Evolutionary conservation across 345 rosid species (phyloP).

Genomic region (Iberis pinnata): DNA sequence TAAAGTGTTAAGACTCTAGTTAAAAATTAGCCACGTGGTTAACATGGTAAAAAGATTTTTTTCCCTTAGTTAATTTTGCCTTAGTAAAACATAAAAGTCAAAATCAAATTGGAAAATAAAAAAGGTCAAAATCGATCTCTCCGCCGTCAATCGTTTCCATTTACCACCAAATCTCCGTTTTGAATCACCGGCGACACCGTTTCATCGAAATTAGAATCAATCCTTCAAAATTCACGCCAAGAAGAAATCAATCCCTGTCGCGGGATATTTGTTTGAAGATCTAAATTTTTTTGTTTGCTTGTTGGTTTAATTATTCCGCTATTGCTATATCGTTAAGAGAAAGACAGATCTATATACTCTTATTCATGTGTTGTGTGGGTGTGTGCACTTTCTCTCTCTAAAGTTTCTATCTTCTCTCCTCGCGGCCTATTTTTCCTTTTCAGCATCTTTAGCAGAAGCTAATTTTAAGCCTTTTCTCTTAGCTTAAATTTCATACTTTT

Average conservation of each 20-base stretch:
- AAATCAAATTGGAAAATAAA: too few relatives aligned
- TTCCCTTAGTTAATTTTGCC: too few relatives aligned
- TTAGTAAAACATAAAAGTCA: too few relatives aligned
- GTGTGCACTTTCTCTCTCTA: constrained; percentile 15
- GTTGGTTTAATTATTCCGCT: too few relatives aligned
- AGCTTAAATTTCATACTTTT: neutral
- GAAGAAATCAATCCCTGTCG: too few relatives aligned
- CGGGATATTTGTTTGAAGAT: too few relatives aligned
- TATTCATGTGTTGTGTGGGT: constrained; percentile 9
- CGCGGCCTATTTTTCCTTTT: neutral
- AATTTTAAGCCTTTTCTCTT: neutral
- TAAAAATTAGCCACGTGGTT: too few relatives aligned
- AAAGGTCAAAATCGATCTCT: too few relatives aligned
- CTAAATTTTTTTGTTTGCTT: neutral
- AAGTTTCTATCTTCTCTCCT: neutral
- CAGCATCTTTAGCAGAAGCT: constrained; percentile 5
- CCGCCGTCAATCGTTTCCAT: constrained; percentile 16
- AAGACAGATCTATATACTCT: constrained; percentile 27
- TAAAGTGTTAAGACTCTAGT: too few relatives aligned
- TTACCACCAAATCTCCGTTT: constrained; percentile 15
- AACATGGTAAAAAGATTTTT: too few relatives aligned
- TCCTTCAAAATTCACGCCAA: constrained; percentile 34
- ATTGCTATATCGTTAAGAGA: constrained; percentile 7
- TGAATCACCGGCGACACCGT: constrained; percentile 18
- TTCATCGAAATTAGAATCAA: constrained; percentile 18